Evolutionary conservation across 2,329 filamentous ascomycete species (phyloP).

Genomic region (Aspergillus aculeatus): DNA sequence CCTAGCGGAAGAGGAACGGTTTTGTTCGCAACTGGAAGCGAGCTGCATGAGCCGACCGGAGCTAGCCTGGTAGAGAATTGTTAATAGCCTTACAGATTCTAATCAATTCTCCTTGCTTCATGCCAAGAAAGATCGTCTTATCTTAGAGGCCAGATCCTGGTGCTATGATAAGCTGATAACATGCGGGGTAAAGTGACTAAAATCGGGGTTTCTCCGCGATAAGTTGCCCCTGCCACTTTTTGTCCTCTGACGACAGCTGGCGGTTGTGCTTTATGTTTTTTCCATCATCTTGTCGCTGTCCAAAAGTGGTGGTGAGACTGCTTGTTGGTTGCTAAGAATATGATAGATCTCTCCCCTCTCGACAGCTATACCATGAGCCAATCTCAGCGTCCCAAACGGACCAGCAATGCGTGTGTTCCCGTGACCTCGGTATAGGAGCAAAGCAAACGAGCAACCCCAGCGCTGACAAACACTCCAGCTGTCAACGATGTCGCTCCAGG

Average conservation of each 20-base stretch:
- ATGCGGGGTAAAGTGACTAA: neutral
- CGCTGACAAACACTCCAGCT: slow-evolving; percentile 24
- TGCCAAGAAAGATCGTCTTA: neutral
- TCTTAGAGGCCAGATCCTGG: neutral
- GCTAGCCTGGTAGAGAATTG: neutral
- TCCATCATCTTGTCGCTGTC: neutral
- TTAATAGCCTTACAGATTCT: neutral
- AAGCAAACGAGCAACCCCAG: neutral
- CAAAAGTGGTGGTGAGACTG: neutral
- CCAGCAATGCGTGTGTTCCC: slow-evolving; percentile 21
- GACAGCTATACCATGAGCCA: slow-evolving; percentile 10
- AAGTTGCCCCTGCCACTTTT: neutral
- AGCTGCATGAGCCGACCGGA: slow-evolving; percentile 1
- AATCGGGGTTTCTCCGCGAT: neutral
- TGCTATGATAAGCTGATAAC: neutral
- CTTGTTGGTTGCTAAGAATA: neutral
- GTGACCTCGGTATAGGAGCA: neutral
- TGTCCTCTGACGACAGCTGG: neutral
- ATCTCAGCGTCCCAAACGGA: slow-evolving; percentile 18
- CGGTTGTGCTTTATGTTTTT: neutral
- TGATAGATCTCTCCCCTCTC: neutral
- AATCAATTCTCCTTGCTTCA: neutral
- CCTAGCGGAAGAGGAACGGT: slow-evolving; percentile 2
- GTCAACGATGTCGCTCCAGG: slow-evolving; percentile 38
- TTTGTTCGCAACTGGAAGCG: slow-evolving; percentile 6